Percentiles rank a stretch among this genome's conserved stretches.
These are phyloP conservation scores for Malassezia slooffiae DNA, from an alignment of 1,284 basidiomycete species.

Conservation along the genomic window DNA sequence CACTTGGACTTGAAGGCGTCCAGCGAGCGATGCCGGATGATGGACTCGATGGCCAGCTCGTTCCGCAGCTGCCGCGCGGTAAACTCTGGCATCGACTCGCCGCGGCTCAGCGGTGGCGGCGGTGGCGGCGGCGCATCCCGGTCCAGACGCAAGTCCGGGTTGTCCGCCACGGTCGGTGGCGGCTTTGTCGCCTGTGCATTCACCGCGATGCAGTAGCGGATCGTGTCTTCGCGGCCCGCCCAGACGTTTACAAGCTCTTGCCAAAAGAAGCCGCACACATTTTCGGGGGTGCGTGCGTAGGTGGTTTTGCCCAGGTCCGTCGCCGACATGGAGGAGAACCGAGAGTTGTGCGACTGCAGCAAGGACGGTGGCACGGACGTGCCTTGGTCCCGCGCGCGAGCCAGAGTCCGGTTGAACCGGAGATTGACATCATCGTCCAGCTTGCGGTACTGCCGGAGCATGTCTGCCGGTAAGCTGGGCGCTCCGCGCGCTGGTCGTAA, in stretches of 20 bases:
- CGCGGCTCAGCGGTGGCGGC: background rate
- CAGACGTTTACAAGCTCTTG: slow-evolving; percentile 28
- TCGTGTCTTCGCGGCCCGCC: slow-evolving; percentile 32
- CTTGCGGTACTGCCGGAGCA: slow-evolving; percentile 33
- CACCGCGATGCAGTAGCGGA: slow-evolving; percentile 29
- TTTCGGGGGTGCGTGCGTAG: slow-evolving; percentile 19
- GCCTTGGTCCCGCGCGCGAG: slow-evolving; percentile 28
- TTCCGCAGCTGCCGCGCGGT: slow-evolving; percentile 30
- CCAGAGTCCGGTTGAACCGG: slow-evolving; percentile 29
- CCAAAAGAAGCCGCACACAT: slow-evolving; percentile 31
- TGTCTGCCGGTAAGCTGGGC: slow-evolving; percentile 14
- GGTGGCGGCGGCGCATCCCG: slow-evolving; percentile 2
- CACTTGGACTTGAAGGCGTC: slow-evolving; percentile 37
- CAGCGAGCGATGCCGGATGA: slow-evolving; percentile 29
- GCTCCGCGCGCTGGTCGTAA: background rate
- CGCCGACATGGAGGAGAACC: slow-evolving; percentile 14
- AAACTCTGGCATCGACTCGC: slow-evolving; percentile 9
- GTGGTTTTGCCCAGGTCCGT: slow-evolving; percentile 31
- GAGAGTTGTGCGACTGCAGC: slow-evolving; percentile 16
- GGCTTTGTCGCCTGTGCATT: slow-evolving; percentile 11
- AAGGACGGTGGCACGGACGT: slow-evolving; percentile 26
- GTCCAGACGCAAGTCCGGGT: slow-evolving; percentile 19
- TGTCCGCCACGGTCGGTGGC: background rate
- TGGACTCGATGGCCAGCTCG: slow-evolving; percentile 33
- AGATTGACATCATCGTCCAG: slow-evolving; percentile 40